Base-by-base conservation (phyloP, 1,139 yeast genomes). In the Yamadazyma triangularis region DNA sequence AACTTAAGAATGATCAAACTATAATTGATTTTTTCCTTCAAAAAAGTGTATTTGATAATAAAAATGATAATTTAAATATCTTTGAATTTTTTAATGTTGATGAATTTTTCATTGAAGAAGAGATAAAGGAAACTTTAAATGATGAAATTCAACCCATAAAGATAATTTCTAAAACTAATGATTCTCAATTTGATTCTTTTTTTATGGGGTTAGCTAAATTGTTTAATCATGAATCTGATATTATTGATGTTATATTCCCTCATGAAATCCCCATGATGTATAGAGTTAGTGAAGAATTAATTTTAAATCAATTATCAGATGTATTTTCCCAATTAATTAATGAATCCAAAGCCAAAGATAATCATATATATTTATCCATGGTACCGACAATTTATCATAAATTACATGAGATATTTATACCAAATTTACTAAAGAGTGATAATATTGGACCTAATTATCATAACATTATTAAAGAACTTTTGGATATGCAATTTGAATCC, bases 401-500 rank as follows among this genome's bases (percentile, higher is more conserved):
- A 25, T 40, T 66, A 12, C 48, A 58, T 1, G 39, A 36, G 0
- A 44, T 46, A 15, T 56, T 67, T 25, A 43, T 65, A 2, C 37
- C 43, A 0, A 35, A 44, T 24, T 50, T 69, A 23, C 35, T 40
- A 0, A 53, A 56, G 0, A 53, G 67, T 30, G 38, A 41, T 6
- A 68, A 67, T 37, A 45, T 60, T 13, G 73, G 72, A 1, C 58
- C 49, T 4, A 45, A 53, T 4, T 67, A 65, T 35, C 42, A 44
- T 4, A 47, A 36, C 5, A 44, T 66, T 23, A 53, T 67, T 4
- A 46, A 45, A 12, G 72, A 65, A 25, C 51, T 73, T 9, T 53
- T 76, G 24, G 75, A 76, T 39, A 66, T 72, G 56, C 62, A 66
- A 42, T 72, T 60, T 41, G 78, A 64, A 36, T 60, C 67, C 10